Evolutionary conservation across 2,329 filamentous ascomycete species (phyloP), one percentile per base, ranked within the genome.

Genomic region (Beauveria bassiana): DNA sequence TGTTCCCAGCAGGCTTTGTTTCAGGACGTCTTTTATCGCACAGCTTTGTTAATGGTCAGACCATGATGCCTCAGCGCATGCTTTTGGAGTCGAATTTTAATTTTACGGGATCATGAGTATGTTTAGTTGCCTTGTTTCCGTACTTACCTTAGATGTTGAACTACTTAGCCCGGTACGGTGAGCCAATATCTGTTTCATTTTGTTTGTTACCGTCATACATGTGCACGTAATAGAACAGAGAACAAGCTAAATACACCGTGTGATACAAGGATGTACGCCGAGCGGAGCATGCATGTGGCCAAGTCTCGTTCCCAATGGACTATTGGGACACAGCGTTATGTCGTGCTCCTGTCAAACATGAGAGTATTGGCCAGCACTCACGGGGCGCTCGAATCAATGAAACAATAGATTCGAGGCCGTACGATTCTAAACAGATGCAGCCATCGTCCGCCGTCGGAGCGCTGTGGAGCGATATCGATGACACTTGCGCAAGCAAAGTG

Each of bases 61-160:
- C 46, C 46, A 62, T 42, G 53, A 46, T 61, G 59, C 59, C 50
- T 24, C 59, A 49, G 59, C 59, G 59, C 59, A 42, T 61, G 50
- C 50, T 40, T 54, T 61, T 28, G 50, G 51, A 54, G 59, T 61
- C 50, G 45, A 45, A 46, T 58, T 45, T 43, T 57, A 62, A 54
- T 61, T 54, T 57, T 52, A 49, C 53, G 60, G 60, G 47, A 61
- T 57, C 53, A 58, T 52, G 60, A 46, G 54, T 62, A 58, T 58
- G 51, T 52, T 55, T 62, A 57, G 54, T 58, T 62, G 46, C 38
- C 24, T 60, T 55, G 26, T 62, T 52, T 57, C 51, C 38, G 18
- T 57, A 51, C 46, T 57, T 40, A 45, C n/a, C 34, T 51, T 58
- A 57, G 47, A 62, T 57, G 47, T 45, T 57, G 60, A 62, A 62